Evolutionary conservation across 2,329 filamentous ascomycete genomes (phyloP).

Genomic region (Penicillium sp.): DNA sequence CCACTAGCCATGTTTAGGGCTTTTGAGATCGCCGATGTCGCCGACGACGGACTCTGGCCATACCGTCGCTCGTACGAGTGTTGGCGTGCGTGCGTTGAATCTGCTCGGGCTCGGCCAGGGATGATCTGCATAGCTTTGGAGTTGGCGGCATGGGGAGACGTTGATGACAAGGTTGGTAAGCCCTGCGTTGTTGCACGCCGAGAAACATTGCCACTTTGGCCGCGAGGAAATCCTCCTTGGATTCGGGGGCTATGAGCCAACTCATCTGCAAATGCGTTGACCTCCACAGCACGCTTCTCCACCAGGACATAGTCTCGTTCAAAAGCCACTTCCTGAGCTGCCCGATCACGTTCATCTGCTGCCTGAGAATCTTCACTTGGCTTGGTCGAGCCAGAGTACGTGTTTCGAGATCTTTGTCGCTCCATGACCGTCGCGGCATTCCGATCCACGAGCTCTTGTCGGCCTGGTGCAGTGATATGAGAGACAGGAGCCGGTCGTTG

Average conservation of each 20-base stretch:
- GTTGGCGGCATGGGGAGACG: conserved; percentile 68
- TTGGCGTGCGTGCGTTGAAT: conserved; percentile 69
- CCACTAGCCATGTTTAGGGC: conserved; percentile 91
- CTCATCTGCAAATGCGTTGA: conserved; percentile 96
- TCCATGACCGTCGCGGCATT: conserved; percentile 54
- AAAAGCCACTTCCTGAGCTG: conserved; percentile 84
- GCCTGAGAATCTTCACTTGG: conserved; percentile 40
- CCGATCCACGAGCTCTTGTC: conserved; percentile 43
- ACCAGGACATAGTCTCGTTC: conserved; percentile 95
- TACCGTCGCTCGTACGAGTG: conserved; percentile 83
- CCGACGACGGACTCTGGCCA: conserved; percentile 71
- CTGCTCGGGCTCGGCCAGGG: conserved; percentile 65
- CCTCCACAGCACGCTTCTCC: conserved; percentile 92
- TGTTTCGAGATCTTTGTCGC: conserved; percentile 63
- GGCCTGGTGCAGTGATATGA: conserved; percentile 45
- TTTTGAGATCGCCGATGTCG: conserved; percentile 90
- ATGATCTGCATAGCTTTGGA: conserved; percentile 77
- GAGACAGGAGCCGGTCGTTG: conserved; percentile 40
- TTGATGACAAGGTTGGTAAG: conserved; percentile 68
- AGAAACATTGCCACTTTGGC: conserved; percentile 66
- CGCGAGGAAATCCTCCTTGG: conserved; percentile 54
- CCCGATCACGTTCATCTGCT: conserved; percentile 60
- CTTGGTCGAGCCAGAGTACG: conserved; percentile 52
- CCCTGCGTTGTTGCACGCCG: conserved; percentile 81
- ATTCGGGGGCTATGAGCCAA: conserved; percentile 79